A percentile compares a stretch with the other conserved stretches of the same genome.
phyloP scores from a whole-genome alignment of 495 filamentous ascomycete genomes.

The Massariosphaeria phaeospora region DNA sequence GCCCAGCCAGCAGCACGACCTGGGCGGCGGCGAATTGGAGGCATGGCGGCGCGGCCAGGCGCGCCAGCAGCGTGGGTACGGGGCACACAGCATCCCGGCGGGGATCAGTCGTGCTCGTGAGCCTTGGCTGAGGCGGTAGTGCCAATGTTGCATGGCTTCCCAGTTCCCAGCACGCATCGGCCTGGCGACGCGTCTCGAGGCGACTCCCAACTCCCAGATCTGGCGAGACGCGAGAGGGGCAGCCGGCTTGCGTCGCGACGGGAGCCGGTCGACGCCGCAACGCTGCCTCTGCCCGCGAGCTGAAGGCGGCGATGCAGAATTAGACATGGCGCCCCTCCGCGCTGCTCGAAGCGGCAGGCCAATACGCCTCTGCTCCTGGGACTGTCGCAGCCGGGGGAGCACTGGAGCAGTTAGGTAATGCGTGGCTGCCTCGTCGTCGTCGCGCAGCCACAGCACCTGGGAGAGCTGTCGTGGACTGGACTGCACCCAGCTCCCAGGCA shows the following conservation, averaged over 20 bases:
- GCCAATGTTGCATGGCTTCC: neutral
- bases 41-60: constrained; percentile 7
- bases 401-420: neutral
- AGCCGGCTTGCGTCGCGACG: too few species aligned
- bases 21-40: constrained; percentile 21
- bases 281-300: neutral
- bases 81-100: constrained; percentile 17
- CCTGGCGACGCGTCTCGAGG: too few species aligned
- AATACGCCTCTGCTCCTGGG: constrained; percentile 4
- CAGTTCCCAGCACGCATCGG: too few species aligned
- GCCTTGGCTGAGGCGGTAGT: neutral
- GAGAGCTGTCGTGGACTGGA: too few species aligned
- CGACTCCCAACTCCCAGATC: too few species aligned
- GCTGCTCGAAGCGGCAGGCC: constrained; percentile 10
- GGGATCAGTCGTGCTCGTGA: constrained; percentile 4
- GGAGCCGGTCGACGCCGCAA: too few species aligned
- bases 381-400: constrained; percentile 12
- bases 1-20: neutral
- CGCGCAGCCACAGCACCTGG: neutral
- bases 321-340: neutral
- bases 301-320: neutral
- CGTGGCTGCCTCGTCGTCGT: neutral
- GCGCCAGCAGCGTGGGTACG: constrained; percentile 23
- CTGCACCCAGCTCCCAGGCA: too few species aligned
- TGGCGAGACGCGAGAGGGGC: too few species aligned